Percentiles rank a stretch among this genome's conserved stretches.
These are phyloP conservation scores for Brasenia schreberi DNA, from an alignment of 164 flowering plant species.

Conservation along the genomic window DNA sequence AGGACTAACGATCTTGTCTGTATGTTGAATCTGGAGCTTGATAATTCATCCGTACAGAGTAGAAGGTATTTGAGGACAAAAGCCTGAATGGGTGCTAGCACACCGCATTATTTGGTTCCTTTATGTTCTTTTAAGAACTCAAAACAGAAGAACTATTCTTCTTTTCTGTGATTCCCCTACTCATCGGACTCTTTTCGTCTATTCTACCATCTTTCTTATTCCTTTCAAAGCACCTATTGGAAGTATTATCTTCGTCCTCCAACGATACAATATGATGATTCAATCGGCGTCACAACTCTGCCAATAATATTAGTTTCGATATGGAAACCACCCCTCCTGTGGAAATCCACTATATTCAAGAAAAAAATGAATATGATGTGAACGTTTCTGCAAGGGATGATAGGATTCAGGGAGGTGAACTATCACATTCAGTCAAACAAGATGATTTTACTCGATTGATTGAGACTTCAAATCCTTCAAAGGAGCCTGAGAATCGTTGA, in stretches of 20 bases:
- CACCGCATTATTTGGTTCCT: not conserved
- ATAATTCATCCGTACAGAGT: conserved; percentile 44
- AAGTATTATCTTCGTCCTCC: too few species aligned
- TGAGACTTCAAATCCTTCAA: conserved; percentile 5
- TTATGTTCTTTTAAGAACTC: too few species aligned
- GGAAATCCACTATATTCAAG: conserved; percentile 14
- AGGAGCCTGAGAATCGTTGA: conserved; percentile 3
- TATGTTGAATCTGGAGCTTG: conserved; percentile 20
- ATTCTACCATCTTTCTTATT: too few species aligned
- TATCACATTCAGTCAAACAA: not conserved
- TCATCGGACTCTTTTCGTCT: too few species aligned
- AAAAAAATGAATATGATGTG: conserved; percentile 5
- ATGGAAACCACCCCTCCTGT: too few species aligned
- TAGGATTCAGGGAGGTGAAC: conserved; percentile 9
- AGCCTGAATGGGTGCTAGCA: conserved; percentile 92
- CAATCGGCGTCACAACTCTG: too few species aligned
- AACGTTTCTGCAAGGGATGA: conserved; percentile 6
- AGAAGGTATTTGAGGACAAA: conserved; percentile 85
- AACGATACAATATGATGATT: too few species aligned
- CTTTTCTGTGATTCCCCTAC: too few species aligned
- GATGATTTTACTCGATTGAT: conserved; percentile 10
- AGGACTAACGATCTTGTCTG: conserved; percentile 19
- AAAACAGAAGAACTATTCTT: too few species aligned
- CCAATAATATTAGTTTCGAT: too few species aligned
- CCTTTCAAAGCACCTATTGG: too few species aligned